These are phyloP conservation scores for Domatiomyces globalis DNA, from an alignment of 2,329 filamentous ascomycete species.

Conservation along the genomic window DNA sequence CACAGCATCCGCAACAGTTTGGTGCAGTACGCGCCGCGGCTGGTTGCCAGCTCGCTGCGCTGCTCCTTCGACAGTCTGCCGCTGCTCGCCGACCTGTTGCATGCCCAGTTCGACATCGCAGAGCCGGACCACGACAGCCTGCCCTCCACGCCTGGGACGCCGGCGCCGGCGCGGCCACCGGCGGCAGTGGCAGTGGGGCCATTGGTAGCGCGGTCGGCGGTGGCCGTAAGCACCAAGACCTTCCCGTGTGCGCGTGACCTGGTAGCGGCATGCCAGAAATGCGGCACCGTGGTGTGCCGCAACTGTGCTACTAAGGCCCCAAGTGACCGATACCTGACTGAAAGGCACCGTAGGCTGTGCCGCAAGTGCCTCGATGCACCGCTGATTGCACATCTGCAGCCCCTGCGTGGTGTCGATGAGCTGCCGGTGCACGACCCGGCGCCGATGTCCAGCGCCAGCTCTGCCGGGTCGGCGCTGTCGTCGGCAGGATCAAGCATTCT, in stretches of 20 bases:
- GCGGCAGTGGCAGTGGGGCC: background rate
- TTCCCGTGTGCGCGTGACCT: conserved; percentile 74
- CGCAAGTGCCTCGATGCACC: conserved; percentile 59
- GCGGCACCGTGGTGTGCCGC: conserved; percentile 63
- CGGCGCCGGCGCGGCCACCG: no score
- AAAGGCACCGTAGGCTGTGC: conserved; percentile 71
- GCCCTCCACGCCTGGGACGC: no score
- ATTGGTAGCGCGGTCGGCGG: background rate
- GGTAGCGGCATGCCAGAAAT: conserved; percentile 70
- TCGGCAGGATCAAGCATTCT: conserved; percentile 7
- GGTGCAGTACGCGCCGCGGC: conserved; percentile 59
- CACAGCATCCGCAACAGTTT: conserved; percentile 64
- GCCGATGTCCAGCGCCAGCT: conserved; percentile 13
- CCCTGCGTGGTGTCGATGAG: conserved; percentile 4
- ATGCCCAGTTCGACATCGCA: conserved; percentile 15
- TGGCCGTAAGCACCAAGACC: conserved; percentile 36
- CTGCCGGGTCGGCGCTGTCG: conserved; percentile 12
- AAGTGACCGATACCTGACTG: conserved; percentile 49
- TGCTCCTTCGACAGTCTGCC: conserved; percentile 56
- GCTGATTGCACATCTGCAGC: conserved; percentile 37
- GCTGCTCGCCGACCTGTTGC: conserved; percentile 25
- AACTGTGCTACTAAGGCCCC: conserved; percentile 84
- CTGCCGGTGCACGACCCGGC: conserved; percentile 1
- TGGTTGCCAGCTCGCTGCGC: conserved; percentile 61
- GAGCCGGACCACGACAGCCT: background rate